Evolutionary conservation across 306 rosid genomes (phyloP).

Genomic region (Castanospermum australe): DNA sequence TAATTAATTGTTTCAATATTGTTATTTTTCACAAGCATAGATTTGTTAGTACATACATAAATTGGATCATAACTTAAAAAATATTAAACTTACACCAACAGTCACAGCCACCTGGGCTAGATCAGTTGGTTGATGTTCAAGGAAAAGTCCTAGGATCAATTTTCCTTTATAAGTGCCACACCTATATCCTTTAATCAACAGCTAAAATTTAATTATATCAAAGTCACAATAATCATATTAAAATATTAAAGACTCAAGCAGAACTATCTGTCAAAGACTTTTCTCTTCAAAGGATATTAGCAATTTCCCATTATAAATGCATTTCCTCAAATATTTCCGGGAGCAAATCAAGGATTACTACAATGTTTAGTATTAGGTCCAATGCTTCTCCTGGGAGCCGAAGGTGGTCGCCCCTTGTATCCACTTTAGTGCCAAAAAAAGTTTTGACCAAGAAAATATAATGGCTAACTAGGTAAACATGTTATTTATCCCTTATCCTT

Average conservation of each 20-base stretch:
- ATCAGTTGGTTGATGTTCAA: not conserved
- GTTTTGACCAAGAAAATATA: too few species aligned
- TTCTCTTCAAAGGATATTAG: not conserved
- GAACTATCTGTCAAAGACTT: not conserved
- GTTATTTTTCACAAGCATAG: not conserved
- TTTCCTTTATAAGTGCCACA: not conserved
- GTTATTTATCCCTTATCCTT: too few species aligned
- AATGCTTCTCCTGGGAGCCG: too few species aligned
- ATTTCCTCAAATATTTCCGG: not conserved
- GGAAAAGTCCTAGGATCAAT: not conserved
- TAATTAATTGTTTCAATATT: not conserved
- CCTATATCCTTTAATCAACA: too few species aligned
- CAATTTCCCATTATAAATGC: not conserved
- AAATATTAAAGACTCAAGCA: not conserved
- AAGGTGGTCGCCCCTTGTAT: too few species aligned
- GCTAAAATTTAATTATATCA: not conserved
- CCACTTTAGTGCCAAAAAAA: too few species aligned
- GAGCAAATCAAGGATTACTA: not conserved
- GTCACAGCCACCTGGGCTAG: not conserved
- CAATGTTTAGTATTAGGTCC: too few species aligned
- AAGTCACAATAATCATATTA: not conserved
- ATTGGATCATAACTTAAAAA: not conserved
- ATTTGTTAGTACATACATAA: not conserved
- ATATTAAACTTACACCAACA: not conserved
- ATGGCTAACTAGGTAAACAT: too few species aligned